Percentiles rank a stretch among this genome's conserved stretches.
These are phyloP conservation scores for Saururus chinensis DNA, from an alignment of 164 flowering plant species.

Conservation along the genomic window DNA sequence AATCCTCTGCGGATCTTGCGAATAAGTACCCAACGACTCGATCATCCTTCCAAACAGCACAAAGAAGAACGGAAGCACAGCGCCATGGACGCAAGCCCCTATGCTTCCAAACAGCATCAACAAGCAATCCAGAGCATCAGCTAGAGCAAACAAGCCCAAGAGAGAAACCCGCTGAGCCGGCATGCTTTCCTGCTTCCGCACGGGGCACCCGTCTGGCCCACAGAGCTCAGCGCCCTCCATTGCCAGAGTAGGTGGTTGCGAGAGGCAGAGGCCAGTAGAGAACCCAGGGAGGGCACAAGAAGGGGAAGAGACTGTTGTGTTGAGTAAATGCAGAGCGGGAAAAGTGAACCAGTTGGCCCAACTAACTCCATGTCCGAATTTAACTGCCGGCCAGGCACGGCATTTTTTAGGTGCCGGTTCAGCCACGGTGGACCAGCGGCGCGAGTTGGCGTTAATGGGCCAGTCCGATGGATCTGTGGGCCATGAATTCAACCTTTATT, in stretches of 20 bases:
- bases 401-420: too few relatives aligned
- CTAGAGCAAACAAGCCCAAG: constrained; percentile 42
- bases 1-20: constrained; percentile 27
- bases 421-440: too few relatives aligned
- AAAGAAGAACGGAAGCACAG: constrained; percentile 60
- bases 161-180: constrained; percentile 21
- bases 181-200: constrained; percentile 2
- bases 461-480: background rate
- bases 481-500: too few relatives aligned
- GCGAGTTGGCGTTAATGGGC: too few relatives aligned
- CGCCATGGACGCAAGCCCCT: constrained; percentile 64
- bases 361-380: background rate
- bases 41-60: constrained; percentile 58
- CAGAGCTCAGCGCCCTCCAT: constrained; percentile 35
- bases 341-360: background rate
- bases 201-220: constrained; percentile 1
- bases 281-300: background rate
- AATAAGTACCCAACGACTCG: constrained; percentile 43
- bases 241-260: background rate
- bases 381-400: background rate
- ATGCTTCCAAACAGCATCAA: constrained; percentile 57
- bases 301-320: background rate
- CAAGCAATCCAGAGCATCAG: constrained; percentile 41
- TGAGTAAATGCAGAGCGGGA: too few relatives aligned
- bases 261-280: background rate